Evolutionary conservation across 768 basidiomycete species (phyloP), one percentile per base, ranked within the genome.

Genomic region (Lentinula boryana): DNA sequence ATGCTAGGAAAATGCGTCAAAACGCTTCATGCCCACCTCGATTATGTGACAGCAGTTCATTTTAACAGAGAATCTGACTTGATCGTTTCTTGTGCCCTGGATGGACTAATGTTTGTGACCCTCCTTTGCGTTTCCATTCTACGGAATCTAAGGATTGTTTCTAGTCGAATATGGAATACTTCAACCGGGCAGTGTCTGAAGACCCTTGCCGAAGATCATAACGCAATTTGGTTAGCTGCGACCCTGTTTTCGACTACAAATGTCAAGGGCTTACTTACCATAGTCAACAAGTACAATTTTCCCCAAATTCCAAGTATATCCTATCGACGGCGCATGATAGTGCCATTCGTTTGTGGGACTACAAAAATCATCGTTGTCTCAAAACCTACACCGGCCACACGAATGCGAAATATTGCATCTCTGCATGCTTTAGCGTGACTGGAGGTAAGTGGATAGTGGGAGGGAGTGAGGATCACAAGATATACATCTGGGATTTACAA

Each of bases 111-210:
- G 96, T 97, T 69, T 68, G 88, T 77, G 32, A 21, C 52, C 9
- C 13, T 52, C 38, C 61, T 50, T 43, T 27, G 60, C 44, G n/a
- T 27, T 60, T 23, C 16, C 27, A 12, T 33, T 9, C 12, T 40
- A 31, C 36, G 31, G 7, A 46, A 31, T 63, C 33, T 54, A 60
- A 52, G 58, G 32, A 10, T 21, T n/a, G 15, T 48, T 43, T 21
- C 5, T 68, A 98, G 96, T 67, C 95, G 96, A 32, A 89, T 99
- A 71, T 99, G 96, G 96, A 93, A 94, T 64, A 88, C 91, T 0
- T 82, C 85, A 18, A 88, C 91, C 18, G 95, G 95, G 0, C 95
- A 98, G 68, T 99, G 96, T 72, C 82, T 99, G 32, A 98, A 97
- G 74, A 98, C 96, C 0, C 81, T 99, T 27, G 91, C 93, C 9